phyloP scores from a whole-genome alignment of 2,329 filamentous ascomycete species.

The Coniochaeta hoffmannii region DNA sequence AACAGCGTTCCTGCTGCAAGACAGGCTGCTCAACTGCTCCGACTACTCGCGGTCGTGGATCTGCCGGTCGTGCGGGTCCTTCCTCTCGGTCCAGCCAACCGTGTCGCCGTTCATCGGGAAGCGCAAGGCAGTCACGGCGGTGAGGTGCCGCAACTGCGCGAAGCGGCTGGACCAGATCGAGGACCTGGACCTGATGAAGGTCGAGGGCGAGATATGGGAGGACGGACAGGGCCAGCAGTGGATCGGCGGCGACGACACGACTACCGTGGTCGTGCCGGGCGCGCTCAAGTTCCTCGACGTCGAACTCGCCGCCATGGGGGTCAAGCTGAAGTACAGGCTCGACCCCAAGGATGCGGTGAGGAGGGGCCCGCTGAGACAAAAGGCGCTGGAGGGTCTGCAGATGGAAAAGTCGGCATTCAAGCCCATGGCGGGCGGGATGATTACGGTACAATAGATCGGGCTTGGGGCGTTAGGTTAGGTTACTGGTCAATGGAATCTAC shows the following conservation, averaged over 20 bases:
- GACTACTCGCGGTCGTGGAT: conserved; percentile 88
- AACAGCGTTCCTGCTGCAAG: conserved; percentile 88
- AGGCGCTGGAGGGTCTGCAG: conserved; percentile 21
- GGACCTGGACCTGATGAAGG: conserved; percentile 45
- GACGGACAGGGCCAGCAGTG: conserved; percentile 80
- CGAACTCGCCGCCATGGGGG: conserved; percentile 92
- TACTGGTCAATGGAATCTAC: background rate
- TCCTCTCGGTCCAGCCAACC: conserved; percentile 78
- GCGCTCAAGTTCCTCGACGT: conserved; percentile 92
- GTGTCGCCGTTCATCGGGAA: conserved; percentile 59
- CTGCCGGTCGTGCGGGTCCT: conserved; percentile 82
- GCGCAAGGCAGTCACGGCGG: conserved; percentile 59
- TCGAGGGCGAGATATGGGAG: conserved; percentile 78
- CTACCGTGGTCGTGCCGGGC: conserved; percentile 84
- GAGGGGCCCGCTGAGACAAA: conserved; percentile 39
- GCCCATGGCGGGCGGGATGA: background rate
- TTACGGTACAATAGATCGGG: no score
- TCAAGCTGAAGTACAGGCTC: conserved; percentile 78
- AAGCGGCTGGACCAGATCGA: conserved; percentile 49
- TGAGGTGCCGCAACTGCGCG: conserved; percentile 76
- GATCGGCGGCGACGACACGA: conserved; percentile 84
- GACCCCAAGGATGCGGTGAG: conserved; percentile 58
- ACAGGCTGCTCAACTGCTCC: conserved; percentile 93
- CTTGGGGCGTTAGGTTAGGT: background rate
- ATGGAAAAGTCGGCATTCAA: conserved; percentile 4